phyloP scores from a whole-genome alignment of 768 basidiomycete genomes.

The Auricularia heimuer region DNA sequence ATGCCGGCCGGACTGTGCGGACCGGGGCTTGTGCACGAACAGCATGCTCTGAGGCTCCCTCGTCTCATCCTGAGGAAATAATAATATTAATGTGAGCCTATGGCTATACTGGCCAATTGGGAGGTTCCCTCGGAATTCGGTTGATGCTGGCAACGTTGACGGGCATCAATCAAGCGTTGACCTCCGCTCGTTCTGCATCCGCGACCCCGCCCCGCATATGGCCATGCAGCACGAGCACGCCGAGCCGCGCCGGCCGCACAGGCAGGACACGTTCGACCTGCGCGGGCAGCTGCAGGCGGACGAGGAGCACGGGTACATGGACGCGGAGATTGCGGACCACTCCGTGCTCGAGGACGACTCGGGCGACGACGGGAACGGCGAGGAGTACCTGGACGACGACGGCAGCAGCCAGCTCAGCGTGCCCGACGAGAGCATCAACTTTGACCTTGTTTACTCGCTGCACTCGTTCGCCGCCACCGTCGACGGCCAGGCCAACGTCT shows the following conservation, averaged over 20 bases:
- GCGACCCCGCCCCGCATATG: not conserved
- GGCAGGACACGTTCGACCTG: conserved; percentile 63
- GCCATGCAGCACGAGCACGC: conserved; percentile 2
- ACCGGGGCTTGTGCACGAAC: too few relatives aligned
- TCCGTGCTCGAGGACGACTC: conserved; percentile 83
- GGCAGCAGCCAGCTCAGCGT: conserved; percentile 76
- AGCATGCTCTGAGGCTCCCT: too few relatives aligned
- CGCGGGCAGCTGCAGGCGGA: conserved; percentile 50
- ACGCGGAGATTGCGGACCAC: conserved; percentile 31
- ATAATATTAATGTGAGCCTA: too few relatives aligned
- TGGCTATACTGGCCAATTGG: too few relatives aligned
- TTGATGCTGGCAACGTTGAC: too few relatives aligned
- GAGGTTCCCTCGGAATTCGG: not conserved
- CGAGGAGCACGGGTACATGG: conserved; percentile 27
- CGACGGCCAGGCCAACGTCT: conserved; percentile 96
- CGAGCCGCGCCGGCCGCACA: conserved; percentile 18
- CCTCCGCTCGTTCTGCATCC: too few relatives aligned
- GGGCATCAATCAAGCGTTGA: too few relatives aligned
- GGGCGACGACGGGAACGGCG: conserved; percentile 33
- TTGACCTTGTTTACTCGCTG: conserved; percentile 84
- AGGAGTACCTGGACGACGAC: conserved; percentile 56
- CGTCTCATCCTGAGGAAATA: too few relatives aligned
- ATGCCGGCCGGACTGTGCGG: too few relatives aligned
- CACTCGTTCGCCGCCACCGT: conserved; percentile 97
- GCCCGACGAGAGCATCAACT: conserved; percentile 88